These are phyloP conservation scores for Tuber microsphaerosporum DNA, from an alignment of 495 filamentous ascomycete species.

Conservation along the genomic window DNA sequence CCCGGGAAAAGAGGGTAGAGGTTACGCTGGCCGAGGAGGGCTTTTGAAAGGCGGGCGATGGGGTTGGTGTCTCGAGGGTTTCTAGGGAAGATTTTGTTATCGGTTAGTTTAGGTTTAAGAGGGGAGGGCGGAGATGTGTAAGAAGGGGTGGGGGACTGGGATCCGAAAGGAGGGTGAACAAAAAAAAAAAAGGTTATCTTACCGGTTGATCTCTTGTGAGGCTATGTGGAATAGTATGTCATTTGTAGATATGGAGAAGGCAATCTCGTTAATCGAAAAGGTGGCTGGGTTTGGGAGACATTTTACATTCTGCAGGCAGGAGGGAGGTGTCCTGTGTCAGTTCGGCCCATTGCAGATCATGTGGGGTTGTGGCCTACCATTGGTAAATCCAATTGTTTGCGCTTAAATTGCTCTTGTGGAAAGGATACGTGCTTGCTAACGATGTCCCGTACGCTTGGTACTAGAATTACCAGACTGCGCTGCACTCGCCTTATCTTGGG, in stretches of 20 bases:
- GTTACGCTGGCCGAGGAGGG: slow-evolving; percentile 79
- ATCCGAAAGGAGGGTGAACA: neutral
- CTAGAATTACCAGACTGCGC: slow-evolving; percentile 55
- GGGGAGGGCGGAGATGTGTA: neutral
- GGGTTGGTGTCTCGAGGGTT: slow-evolving; percentile 51
- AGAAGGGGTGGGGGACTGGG: neutral
- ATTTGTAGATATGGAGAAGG: slow-evolving; percentile 71
- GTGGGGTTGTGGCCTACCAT: slow-evolving; percentile 17
- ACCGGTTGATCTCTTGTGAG: slow-evolving; percentile 59
- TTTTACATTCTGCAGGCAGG: slow-evolving; percentile 52
- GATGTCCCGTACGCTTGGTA: slow-evolving; percentile 82
- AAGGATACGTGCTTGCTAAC: slow-evolving; percentile 76
- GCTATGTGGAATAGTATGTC: slow-evolving; percentile 75
- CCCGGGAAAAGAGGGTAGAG: slow-evolving; percentile 86
- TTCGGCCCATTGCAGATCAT: neutral
- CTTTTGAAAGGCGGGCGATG: slow-evolving; percentile 59
- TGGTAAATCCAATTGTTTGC: slow-evolving; percentile 55
- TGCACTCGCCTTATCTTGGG: slow-evolving; percentile 18
- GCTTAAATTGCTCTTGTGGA: slow-evolving; percentile 75
- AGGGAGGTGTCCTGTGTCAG: neutral
- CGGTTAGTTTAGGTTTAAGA: slow-evolving; percentile 22
- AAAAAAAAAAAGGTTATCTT: slow-evolving; percentile 17
- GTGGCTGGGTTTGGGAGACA: slow-evolving; percentile 84
- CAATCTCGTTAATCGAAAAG: slow-evolving; percentile 73
- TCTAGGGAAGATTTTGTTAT: slow-evolving; percentile 33